These are phyloP conservation scores for Salvia miltiorrhiza DNA, from an alignment of 257 asterid species.

Conservation along the genomic window DNA sequence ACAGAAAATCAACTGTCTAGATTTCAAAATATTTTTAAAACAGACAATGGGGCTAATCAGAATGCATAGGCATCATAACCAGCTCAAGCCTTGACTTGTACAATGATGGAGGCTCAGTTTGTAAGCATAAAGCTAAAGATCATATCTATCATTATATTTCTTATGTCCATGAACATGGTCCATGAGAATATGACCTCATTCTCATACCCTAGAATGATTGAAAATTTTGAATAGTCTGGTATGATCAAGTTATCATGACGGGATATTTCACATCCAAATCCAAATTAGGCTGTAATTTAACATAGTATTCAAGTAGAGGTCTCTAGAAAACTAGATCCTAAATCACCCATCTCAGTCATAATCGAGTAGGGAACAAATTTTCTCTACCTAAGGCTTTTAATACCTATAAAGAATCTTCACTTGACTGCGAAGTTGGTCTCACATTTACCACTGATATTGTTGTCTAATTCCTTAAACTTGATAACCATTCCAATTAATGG, in stretches of 20 bases:
- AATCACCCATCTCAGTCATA: neutral
- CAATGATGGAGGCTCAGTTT: neutral
- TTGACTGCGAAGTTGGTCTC: conserved; percentile 1
- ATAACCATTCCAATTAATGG: neutral
- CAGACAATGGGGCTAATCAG: neutral
- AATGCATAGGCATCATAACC: neutral
- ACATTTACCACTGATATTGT: neutral
- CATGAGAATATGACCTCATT: neutral
- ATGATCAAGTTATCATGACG: neutral
- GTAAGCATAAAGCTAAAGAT: neutral
- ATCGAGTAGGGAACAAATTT: neutral
- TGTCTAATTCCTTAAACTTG: neutral
- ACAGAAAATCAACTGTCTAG: neutral
- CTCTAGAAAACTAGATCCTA: neutral
- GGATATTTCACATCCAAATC: neutral
- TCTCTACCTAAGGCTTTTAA: neutral
- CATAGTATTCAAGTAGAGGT: neutral
- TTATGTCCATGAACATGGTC: neutral
- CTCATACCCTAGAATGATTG: neutral
- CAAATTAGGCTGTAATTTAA: neutral
- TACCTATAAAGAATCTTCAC: neutral
- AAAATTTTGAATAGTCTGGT: neutral
- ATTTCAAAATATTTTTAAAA: neutral
- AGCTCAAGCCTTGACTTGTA: conserved; percentile 8
- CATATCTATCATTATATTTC: neutral